These are phyloP conservation scores for Danielia oregonensis DNA, from an alignment of 805 yeast genomes.

Conservation along the genomic window DNA sequence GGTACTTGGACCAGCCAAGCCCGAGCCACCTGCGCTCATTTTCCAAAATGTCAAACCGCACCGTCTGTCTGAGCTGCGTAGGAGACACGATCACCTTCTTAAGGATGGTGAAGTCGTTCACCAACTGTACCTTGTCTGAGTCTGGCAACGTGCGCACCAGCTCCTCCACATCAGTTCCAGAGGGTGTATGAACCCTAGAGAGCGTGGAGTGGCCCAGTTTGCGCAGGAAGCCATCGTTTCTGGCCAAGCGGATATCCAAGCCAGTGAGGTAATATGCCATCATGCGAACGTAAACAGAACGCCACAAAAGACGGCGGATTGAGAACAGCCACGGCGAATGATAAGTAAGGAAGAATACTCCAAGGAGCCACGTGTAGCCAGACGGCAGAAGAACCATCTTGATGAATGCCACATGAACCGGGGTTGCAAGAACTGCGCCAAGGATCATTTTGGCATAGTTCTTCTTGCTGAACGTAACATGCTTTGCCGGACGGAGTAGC, in stretches of 20 bases:
- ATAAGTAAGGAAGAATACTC: constrained; percentile 38
- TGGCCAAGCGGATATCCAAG: constrained; percentile 19
- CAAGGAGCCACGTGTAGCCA: constrained; percentile 32
- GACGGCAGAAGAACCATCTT: constrained; percentile 29
- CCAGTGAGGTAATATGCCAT: constrained; percentile 41
- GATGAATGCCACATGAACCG: constrained; percentile 39
- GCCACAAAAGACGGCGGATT: constrained; percentile 45
- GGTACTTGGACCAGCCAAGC: constrained; percentile 51
- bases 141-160: constrained; percentile 1
- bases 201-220: constrained; percentile 11
- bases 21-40: constrained; percentile 63
- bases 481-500: constrained; percentile 36
- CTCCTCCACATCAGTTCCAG: constrained; percentile 6
- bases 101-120: constrained; percentile 36
- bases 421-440: constrained; percentile 36
- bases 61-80: constrained; percentile 42
- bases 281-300: constrained; percentile 42
- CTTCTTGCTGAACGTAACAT: constrained; percentile 19
- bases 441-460: constrained; percentile 29
- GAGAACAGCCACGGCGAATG: constrained; percentile 49
- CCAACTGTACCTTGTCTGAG: constrained; percentile 17
- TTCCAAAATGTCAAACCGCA: constrained; percentile 50
- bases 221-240: constrained; percentile 6
- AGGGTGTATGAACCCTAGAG: constrained; percentile 12
- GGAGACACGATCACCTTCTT: constrained; percentile 36